Evolutionary conservation across 768 basidiomycete species (phyloP).

Genomic region (Termitomyces heimii): DNA sequence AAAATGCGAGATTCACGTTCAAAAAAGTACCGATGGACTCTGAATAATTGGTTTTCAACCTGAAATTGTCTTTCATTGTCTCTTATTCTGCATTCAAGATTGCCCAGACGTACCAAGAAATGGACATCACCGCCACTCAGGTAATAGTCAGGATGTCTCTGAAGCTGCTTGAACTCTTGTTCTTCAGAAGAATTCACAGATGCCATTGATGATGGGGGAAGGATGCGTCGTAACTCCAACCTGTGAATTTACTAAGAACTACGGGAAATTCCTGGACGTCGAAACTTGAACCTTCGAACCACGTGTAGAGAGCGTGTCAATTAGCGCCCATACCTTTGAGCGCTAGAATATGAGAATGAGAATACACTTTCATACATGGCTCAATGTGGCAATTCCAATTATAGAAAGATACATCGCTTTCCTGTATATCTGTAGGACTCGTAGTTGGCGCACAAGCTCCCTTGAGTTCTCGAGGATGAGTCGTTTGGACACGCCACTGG

Average conservation of each 20-base stretch:
- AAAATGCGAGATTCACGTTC: constrained; percentile 53
- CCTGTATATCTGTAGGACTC: not conserved
- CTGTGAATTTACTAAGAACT: not conserved
- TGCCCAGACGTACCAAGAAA: constrained; percentile 36
- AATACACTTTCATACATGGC: not conserved
- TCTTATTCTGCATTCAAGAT: not conserved
- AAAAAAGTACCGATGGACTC: constrained; percentile 59
- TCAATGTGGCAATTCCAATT: not conserved
- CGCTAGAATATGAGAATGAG: not conserved
- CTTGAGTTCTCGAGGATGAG: too few relatives aligned
- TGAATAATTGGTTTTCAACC: constrained; percentile 53
- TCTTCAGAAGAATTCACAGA: not conserved
- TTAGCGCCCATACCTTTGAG: not conserved
- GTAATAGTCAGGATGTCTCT: constrained; percentile 37
- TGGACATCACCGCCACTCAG: constrained; percentile 47
- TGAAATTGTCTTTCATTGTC: constrained; percentile 15
- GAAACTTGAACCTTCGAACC: not conserved
- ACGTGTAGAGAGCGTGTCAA: constrained; percentile 1
- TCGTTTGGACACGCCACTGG: not conserved
- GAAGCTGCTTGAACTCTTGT: constrained; percentile 12
- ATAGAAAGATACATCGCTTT: not conserved
- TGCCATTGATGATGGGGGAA: not conserved
- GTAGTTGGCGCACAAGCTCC: not conserved
- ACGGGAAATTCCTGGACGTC: not conserved
- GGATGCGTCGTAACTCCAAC: not conserved